Conservation (phyloP, 768 basidiomycete genomes). For the Serpula lacrymans region DNA sequence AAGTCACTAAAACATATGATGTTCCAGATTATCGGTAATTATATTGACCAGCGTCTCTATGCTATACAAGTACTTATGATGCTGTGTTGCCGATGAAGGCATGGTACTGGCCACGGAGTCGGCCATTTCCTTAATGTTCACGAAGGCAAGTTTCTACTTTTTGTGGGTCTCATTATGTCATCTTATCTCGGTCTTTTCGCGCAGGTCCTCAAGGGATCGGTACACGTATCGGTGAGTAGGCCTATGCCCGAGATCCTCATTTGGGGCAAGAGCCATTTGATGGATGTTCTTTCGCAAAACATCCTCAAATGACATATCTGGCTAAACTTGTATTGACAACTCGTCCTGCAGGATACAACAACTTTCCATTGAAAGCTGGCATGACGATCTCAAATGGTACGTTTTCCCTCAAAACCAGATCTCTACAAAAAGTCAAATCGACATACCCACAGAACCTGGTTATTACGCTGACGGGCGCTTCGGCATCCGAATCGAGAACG, state of each 20-base stretch:
- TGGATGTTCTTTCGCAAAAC: conserved; percentile 50
- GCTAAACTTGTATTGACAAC: neutral
- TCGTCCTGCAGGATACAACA: conserved; percentile 55
- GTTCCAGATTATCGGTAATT: conserved; percentile 54
- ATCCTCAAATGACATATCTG: neutral
- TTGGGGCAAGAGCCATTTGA: too few relatives aligned
- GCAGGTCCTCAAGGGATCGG: conserved; percentile 58
- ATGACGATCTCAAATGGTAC: conserved; percentile 87
- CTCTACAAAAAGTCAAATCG: neutral
- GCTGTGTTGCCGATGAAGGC: conserved; percentile 39
- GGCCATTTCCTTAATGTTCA: conserved; percentile 95
- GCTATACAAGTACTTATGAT: neutral
- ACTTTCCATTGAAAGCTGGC: conserved; percentile 67
- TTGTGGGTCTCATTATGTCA: neutral
- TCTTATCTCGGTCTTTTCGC: neutral
- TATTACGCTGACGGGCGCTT: conserved; percentile 89
- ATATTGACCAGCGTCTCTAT: too few relatives aligned
- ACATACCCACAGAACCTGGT: conserved; percentile 62
- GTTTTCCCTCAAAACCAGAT: too few relatives aligned
- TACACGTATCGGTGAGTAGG: conserved; percentile 31
- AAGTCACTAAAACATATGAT: conserved; percentile 1
- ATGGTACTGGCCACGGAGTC: conserved; percentile 94
- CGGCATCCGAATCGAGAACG: conserved; percentile 91
- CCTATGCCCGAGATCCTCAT: too few relatives aligned
- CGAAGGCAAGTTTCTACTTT: conserved; percentile 47